Evolutionary conservation across 2,329 filamentous ascomycete species (phyloP).

Genomic region (Cytospora piceicola): DNA sequence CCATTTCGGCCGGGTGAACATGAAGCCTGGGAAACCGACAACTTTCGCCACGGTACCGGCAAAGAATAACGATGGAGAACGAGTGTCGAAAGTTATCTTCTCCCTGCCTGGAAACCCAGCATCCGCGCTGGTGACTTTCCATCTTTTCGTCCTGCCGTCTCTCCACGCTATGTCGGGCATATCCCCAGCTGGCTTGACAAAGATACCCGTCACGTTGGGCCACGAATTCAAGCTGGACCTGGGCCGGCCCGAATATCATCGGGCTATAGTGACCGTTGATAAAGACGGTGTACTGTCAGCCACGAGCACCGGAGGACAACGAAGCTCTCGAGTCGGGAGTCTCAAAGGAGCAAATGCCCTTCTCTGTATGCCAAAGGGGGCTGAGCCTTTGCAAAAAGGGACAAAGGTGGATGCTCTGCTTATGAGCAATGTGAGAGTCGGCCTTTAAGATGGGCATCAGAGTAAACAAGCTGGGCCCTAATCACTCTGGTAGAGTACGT

Average conservation of each 20-base stretch:
- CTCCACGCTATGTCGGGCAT: slow-evolving; percentile 78
- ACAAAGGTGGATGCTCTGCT: slow-evolving; percentile 75
- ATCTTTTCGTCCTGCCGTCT: slow-evolving; percentile 89
- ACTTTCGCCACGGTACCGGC: slow-evolving; percentile 89
- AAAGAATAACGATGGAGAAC: slow-evolving; percentile 61
- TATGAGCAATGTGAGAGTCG: slow-evolving; percentile 60
- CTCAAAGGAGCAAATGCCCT: slow-evolving; percentile 87
- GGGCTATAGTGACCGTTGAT: slow-evolving; percentile 71
- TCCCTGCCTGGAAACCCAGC: slow-evolving; percentile 93
- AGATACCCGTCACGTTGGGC: slow-evolving; percentile 70
- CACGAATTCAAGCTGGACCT: slow-evolving; percentile 76
- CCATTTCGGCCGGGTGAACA: slow-evolving; percentile 92
- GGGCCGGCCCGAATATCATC: slow-evolving; percentile 85
- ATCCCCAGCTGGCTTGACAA: slow-evolving; percentile 68
- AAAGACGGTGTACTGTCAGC: slow-evolving; percentile 73
- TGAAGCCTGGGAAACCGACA: slow-evolving; percentile 98
- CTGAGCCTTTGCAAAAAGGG: slow-evolving; percentile 69
- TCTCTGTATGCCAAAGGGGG: slow-evolving; percentile 71
- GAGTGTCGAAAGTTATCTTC: slow-evolving; percentile 75
- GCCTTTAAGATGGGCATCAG: slow-evolving; percentile 25
- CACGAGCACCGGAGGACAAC: slow-evolving; percentile 83
- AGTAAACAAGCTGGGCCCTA: neutral
- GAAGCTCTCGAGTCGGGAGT: slow-evolving; percentile 88
- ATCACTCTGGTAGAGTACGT: neutral
- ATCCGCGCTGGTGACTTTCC: slow-evolving; percentile 88